Base-by-base conservation (phyloP, 352 stramenopile species). In the Phytopythium delawarense region DNA sequence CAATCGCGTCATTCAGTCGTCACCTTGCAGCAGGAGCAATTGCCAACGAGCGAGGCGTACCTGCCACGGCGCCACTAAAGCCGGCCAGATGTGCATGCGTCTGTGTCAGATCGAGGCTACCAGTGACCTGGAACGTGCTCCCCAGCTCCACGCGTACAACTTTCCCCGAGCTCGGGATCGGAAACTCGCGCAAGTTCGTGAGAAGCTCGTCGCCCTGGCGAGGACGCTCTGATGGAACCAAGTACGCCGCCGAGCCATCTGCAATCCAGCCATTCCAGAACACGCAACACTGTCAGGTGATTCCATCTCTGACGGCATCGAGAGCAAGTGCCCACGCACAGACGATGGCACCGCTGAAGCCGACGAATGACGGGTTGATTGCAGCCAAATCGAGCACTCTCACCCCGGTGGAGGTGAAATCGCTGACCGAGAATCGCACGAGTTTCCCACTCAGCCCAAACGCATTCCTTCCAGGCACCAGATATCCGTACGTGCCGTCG, bases 161-260 rank as follows among this genome's bases (percentile, higher is more conserved):
- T 25, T 87, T 45, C 4, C 84, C 84, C 2, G 84, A 90, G 59
- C 78, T 88, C 0, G 74, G 69, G 16, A 82, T 81, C 5, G 82
- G 79, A 48, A 94, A 91, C 61, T 94, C 81, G 44, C 82, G 78
- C 35, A 91, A 51, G 48, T 88, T 92, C 32, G 63, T 72, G 0
- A 81, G 81, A n/a, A 73, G 61, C 53, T 92, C 79, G 20, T 91
- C 72, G 2, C 61, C 69, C 28, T 66, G 52, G 6, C 75, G 61
- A 13, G 82, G 74, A 13, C 80, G 67, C 9, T 66, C 65, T 18
- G 84, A 80, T 1, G 81, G 81, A 13, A 91, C 73, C 2, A 94
- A 59, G 44, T 87, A 94, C 15, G 80, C 76, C n/a, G 73, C 76
- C 7, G 75, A 69, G 44, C 78, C 79, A 58, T 92, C 82, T 92